Evolutionary conservation across 2,329 filamentous ascomycete genomes (phyloP).

Genomic region (Lithohypha guttulata): DNA sequence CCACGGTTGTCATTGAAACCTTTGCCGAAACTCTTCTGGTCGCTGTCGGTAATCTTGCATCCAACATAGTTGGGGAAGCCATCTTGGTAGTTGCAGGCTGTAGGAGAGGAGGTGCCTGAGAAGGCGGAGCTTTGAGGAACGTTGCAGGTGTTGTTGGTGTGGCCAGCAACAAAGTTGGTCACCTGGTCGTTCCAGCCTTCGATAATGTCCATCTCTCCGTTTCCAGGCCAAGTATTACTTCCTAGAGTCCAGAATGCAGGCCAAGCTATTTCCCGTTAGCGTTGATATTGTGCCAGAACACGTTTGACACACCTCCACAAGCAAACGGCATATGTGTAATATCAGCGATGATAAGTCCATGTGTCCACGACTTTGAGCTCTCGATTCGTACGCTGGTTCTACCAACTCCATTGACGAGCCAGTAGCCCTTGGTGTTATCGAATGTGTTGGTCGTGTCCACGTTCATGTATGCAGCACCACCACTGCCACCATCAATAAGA

Average conservation of each 20-base stretch:
- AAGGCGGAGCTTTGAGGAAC: constrained; percentile 36
- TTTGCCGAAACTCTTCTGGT: constrained; percentile 34
- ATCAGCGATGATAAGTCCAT: constrained; percentile 39
- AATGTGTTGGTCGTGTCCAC: constrained; percentile 18
- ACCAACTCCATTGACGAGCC: constrained; percentile 31
- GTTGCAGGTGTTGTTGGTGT: constrained; percentile 36
- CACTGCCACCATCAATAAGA: constrained; percentile 19
- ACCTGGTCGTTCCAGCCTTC: constrained; percentile 39
- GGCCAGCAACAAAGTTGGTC: constrained; percentile 35
- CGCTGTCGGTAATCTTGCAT: constrained; percentile 29
- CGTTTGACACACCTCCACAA: constrained; percentile 29
- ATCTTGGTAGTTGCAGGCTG: constrained; percentile 31
- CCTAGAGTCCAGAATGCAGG: constrained; percentile 27
- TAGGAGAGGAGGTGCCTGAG: constrained; percentile 34
- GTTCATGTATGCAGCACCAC: constrained; percentile 12
- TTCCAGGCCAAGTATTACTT: constrained; percentile 33
- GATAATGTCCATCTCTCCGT: constrained; percentile 43
- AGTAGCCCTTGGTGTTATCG: constrained; percentile 25
- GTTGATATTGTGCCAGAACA: background rate
- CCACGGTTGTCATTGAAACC: constrained; percentile 43
- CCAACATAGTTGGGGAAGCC: constrained; percentile 26
- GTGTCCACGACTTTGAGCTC: constrained; percentile 33
- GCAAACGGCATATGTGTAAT: constrained; percentile 37
- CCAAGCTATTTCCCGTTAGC: background rate
- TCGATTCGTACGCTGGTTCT: constrained; percentile 37